phyloP scores from a whole-genome alignment of 2,329 filamentous ascomycete genomes.

The Alternaria alternata region DNA sequence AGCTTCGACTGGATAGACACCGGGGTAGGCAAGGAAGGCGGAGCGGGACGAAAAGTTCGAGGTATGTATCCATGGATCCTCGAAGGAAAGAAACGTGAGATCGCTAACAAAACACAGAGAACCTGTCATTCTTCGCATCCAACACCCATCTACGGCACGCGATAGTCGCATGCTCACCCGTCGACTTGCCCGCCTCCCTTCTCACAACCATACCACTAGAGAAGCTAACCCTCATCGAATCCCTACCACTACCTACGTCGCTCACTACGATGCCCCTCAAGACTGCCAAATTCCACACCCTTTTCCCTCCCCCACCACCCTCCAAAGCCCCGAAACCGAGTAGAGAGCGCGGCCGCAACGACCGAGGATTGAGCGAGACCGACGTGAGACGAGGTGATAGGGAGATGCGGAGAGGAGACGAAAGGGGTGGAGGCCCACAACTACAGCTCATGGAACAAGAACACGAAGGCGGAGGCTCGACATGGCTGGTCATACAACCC shows the following conservation, averaged over 20 bases:
- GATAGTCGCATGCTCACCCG: conserved; percentile 45
- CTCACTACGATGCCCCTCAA: conserved; percentile 42
- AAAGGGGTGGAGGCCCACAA: conserved; percentile 27
- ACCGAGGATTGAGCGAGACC: conserved; percentile 11
- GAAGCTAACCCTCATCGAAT: conserved; percentile 46
- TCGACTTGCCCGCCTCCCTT: conserved; percentile 41
- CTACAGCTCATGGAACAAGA: conserved; percentile 50
- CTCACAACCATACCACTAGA: conserved; percentile 44
- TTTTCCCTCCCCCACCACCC: conserved; percentile 43
- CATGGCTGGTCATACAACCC: conserved; percentile 50
- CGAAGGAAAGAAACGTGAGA: no score
- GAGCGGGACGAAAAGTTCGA: conserved; percentile 44
- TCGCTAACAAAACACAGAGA: conserved; percentile 35
- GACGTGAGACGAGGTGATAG: conserved; percentile 11
- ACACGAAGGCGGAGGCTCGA: conserved; percentile 42
- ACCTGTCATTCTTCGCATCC: conserved; percentile 45
- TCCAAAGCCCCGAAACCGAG: conserved; percentile 31
- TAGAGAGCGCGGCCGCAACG: conserved; percentile 24
- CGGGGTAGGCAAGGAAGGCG: conserved; percentile 48
- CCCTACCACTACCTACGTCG: conserved; percentile 37
- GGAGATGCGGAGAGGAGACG: conserved; percentile 14
- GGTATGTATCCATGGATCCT: conserved; percentile 25
- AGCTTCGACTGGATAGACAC: conserved; percentile 50
- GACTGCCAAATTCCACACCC: conserved; percentile 33
- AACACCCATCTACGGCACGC: conserved; percentile 47